These are phyloP conservation scores for Croton setiger DNA, from an alignment of 441 rosid genomes.

Conservation along the genomic window DNA sequence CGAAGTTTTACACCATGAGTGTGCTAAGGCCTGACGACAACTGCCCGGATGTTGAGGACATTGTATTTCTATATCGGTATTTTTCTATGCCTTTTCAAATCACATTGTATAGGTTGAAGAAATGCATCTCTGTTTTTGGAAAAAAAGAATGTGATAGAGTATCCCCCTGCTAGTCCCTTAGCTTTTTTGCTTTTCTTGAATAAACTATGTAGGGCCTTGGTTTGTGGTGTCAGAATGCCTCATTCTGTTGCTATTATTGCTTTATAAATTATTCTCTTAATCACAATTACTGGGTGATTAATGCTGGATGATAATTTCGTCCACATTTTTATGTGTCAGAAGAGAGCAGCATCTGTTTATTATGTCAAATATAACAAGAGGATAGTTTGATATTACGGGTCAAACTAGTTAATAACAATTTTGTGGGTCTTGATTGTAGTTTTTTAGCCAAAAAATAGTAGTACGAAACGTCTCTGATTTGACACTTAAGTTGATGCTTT, in stretches of 20 bases:
- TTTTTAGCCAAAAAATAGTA: slow-evolving; percentile 1
- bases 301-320: neutral
- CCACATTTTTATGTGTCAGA: neutral
- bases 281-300: too few relatives aligned
- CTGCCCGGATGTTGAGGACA: slow-evolving; percentile 56
- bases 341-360: neutral
- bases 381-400: neutral
- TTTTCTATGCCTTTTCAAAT: slow-evolving; percentile 12
- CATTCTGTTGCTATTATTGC: neutral
- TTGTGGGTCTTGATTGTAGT: neutral
- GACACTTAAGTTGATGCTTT: neutral
- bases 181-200: too few relatives aligned
- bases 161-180: too few relatives aligned
- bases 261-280: too few relatives aligned
- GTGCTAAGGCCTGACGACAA: slow-evolving; percentile 70
- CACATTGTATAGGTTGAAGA: neutral
- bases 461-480: neutral
- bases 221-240: neutral
- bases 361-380: neutral
- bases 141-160: neutral
- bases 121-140: neutral
- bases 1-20: slow-evolving; percentile 87
- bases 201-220: too few relatives aligned
- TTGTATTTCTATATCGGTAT: slow-evolving; percentile 88
- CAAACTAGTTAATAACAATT: neutral